These are phyloP conservation scores for Bolboschoenus planiculmis DNA, from an alignment of 176 grass and related monocot genomes.

Conservation along the genomic window DNA sequence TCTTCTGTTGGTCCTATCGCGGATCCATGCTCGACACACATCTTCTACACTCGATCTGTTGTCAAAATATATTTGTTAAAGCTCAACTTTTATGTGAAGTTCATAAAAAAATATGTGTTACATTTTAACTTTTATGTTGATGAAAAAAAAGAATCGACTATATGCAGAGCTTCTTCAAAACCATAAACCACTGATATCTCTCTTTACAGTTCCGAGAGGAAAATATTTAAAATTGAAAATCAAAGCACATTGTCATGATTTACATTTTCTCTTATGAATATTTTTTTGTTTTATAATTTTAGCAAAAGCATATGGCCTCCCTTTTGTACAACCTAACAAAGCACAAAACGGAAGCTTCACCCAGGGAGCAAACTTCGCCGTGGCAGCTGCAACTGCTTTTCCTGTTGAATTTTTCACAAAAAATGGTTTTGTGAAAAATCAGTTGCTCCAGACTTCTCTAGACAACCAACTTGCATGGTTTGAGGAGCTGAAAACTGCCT, in stretches of 20 bases:
- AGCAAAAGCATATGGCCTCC: constrained; percentile 53
- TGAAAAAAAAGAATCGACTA: no score
- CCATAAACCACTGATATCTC: no score
- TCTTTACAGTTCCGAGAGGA: no score
- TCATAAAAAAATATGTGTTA: no score
- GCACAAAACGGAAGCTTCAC: constrained; percentile 44
- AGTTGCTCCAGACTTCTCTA: background rate
- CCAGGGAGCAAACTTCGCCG: constrained; percentile 17
- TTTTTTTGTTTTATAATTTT: background rate
- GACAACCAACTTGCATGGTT: constrained; percentile 13
- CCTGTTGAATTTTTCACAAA: constrained; percentile 15
- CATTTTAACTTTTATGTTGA: no score
- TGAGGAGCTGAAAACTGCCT: background rate
- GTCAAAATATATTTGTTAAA: no score
- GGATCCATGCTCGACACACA: no score
- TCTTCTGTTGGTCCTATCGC: no score
- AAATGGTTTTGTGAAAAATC: background rate
- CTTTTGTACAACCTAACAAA: constrained; percentile 44
- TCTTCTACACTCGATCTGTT: no score
- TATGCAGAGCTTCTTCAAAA: no score
- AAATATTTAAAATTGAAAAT: background rate
- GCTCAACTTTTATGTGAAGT: no score
- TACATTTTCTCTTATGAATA: background rate
- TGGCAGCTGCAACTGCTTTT: constrained; percentile 1
- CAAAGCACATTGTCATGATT: background rate